Base-by-base conservation (phyloP, 1,139 yeast genomes). In the Saccharomyces pastorianus region DNA sequence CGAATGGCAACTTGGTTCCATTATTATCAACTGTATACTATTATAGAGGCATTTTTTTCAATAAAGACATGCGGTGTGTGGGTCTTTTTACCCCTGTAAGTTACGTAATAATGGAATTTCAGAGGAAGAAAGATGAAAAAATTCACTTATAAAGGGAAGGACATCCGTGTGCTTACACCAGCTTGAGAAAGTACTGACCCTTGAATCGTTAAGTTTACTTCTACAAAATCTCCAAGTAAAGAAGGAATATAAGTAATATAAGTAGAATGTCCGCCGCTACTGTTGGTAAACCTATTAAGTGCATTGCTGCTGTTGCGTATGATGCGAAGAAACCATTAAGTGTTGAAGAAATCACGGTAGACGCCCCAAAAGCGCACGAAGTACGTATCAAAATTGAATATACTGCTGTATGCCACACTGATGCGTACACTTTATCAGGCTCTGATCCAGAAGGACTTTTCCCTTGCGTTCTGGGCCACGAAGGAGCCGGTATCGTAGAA, bases 381-480 rank as follows among this genome's bases (percentile, higher is more conserved):
- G 98, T 93, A 53, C 86, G 99, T 72, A 88, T 93, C 73, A 87
- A 89, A 75, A 75, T 93, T 58, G 77, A 78, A 53, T 80, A 87
- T 76, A 88, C 97, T 46, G 99, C 98, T 70, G 96, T 93, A 49
- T 93, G 99, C 73, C 99, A 93, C 77, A 93, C 99, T 49, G 99
- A 93, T 70, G 98, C 97, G 48, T 95, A 85, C 78, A 91, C 99
- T 11, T 79, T 93, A 63, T 85, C 95, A 53, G 99, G 99, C 55
- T 80, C 77, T 56, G 99, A 93, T 73, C 96, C 98, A 55, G 99
- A 95, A 76, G 99, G 98, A 64, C 88, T 87, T 25, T 91, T 90
- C 81, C 98, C 98, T 34, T 85, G 81, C 48, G 75, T 93, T 58
- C 80, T 93, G 67, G 98, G 99, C 58, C 98, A 93, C 72, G 98